These are phyloP conservation scores for Cytospora mali DNA, from an alignment of 2,329 filamentous ascomycete species.

Conservation along the genomic window DNA sequence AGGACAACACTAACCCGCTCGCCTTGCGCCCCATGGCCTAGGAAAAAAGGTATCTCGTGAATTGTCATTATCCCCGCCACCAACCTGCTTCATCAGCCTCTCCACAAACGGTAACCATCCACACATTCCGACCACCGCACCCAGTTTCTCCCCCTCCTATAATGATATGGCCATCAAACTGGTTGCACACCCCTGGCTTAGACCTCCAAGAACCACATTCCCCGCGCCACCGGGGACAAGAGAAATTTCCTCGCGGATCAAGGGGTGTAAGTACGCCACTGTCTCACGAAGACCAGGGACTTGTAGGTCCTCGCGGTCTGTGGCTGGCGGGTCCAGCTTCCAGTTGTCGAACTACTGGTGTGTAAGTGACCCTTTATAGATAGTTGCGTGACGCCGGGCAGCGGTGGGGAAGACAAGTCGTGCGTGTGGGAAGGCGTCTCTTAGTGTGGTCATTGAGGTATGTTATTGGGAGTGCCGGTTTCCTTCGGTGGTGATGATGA, in stretches of 20 bases:
- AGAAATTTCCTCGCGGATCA: conserved; percentile 42
- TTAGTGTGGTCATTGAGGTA: conserved; percentile 31
- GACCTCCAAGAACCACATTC: conserved; percentile 50
- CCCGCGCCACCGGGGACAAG: conserved; percentile 38
- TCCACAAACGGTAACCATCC: conserved; percentile 47
- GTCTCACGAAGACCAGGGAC: conserved; percentile 46
- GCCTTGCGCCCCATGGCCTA: conserved; percentile 49
- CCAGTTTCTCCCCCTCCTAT: conserved; percentile 45
- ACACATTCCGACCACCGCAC: conserved; percentile 46
- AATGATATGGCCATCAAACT: conserved; percentile 45
- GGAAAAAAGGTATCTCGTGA: conserved; percentile 44
- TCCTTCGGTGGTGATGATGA: neutral
- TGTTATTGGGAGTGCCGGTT: too few relatives aligned
- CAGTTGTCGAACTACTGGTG: conserved; percentile 52
- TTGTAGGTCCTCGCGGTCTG: conserved; percentile 38
- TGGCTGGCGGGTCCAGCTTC: conserved; percentile 35
- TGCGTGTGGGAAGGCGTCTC: conserved; percentile 42
- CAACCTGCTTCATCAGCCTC: neutral
- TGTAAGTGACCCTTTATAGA: conserved; percentile 42
- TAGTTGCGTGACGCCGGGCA: conserved; percentile 41
- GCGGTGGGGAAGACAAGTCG: conserved; percentile 57
- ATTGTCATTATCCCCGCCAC: conserved; percentile 33
- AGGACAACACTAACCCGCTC: conserved; percentile 40
- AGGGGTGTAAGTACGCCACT: conserved; percentile 40
- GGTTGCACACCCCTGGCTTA: conserved; percentile 58